Conservation (phyloP, 2,329 filamentous ascomycete species). For the Trichoderma brevicompactum region DNA sequence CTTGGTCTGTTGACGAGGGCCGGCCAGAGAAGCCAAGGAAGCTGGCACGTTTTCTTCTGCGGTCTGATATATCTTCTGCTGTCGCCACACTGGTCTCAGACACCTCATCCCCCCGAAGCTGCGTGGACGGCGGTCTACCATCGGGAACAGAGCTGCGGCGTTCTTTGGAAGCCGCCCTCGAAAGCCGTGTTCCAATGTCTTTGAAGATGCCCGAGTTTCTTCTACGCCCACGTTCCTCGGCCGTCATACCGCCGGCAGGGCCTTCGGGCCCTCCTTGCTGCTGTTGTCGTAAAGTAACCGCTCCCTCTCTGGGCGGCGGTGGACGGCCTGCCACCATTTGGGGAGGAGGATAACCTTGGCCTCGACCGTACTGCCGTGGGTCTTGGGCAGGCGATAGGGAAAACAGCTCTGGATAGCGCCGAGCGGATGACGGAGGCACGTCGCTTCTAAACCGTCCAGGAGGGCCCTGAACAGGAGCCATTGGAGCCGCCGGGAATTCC, state of each 20-base stretch:
- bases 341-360: conserved; percentile 31
- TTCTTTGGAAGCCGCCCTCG: conserved; percentile 41
- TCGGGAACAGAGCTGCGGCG: conserved; percentile 39
- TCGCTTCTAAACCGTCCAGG: conserved; percentile 41
- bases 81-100: conserved; percentile 49
- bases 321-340: conserved; percentile 25
- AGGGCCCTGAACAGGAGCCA: conserved; percentile 29
- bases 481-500: conserved; percentile 29
- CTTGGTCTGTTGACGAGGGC: conserved; percentile 35
- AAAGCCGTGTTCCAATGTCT: conserved; percentile 53
- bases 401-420: conserved; percentile 56
- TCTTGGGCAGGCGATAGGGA: conserved; percentile 33
- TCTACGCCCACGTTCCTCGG: conserved; percentile 45
- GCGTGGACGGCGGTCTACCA: conserved; percentile 28
- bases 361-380: conserved; percentile 20
- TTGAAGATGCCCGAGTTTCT: conserved; percentile 56
- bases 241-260: conserved; percentile 40
- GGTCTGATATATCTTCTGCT: conserved; percentile 45
- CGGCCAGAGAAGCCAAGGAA: conserved; percentile 44
- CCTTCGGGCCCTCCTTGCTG: neutral
- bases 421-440: conserved; percentile 56
- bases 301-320: conserved; percentile 44
- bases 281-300: conserved; percentile 27
- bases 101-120: conserved; percentile 45
- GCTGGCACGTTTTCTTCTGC: conserved; percentile 46